Base-by-base conservation (phyloP, 371 early-diverging fungal species). In the Encephalitozoon cuniculi region DNA sequence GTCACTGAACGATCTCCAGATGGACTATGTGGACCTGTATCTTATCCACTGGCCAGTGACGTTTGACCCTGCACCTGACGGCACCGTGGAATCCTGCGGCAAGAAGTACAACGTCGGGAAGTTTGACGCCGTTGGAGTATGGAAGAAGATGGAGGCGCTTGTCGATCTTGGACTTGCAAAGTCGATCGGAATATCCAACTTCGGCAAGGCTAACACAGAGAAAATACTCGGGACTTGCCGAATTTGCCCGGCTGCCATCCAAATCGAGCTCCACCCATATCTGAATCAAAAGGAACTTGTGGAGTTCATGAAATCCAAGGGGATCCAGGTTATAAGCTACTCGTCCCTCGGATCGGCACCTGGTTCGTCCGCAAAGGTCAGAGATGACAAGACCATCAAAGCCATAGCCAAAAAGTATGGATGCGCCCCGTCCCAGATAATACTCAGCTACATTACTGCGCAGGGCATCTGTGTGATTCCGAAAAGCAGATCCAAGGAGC, bases 211-310 rank as follows among this genome's bases (percentile, higher is more conserved):
- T 0, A 91, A 92, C 79, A 76, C 92, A 18, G 70, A 82, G 15
- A 86, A 88, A 32, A 76, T 91, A 43, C 71, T 90, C 6, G 78
- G 86, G 26, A 69, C 86, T 41, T 89, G 89, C 74, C 88, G 87
- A 64, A 88, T 92, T 26, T 86, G 86, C 55, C 94, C 94, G 39
- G 90, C 89, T 25, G 90, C 90, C 4, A 89, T 90, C 74, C 93
- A 94, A 84, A 83, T 89, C 68, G 94, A 94, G 85, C 77, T 93
- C 11, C 92, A 94, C 78, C 94, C 94, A 49, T 92, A 91, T 86
- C 85, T 90, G 55, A 89, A 89, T 4, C 90, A 90, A 78, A 77
- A 70, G 30, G 74, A 78, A 39, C 89, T 90, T 28, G 73, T 90
- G 37, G 87, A 88, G 9, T 93, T 85, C 80, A 89, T 89, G 77